Evolutionary conservation across 768 basidiomycete genomes (phyloP), one percentile per base, ranked within the genome.

Genomic region (Leccinum variicolor): DNA sequence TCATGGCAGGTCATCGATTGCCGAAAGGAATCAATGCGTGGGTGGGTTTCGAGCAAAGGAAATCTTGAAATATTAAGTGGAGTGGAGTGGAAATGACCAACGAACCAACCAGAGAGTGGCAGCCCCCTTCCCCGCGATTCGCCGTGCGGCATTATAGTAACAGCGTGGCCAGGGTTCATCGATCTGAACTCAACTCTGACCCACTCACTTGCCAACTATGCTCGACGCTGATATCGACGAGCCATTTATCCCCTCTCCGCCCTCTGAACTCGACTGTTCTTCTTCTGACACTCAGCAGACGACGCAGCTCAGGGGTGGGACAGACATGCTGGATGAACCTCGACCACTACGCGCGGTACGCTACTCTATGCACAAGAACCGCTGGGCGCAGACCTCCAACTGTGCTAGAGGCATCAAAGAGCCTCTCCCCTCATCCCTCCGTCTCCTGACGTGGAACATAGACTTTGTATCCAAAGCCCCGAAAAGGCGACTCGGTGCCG

Each of bases 391-490:
- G 57, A 72, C 71, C 13, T 69, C 71, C 43, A 67, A 74, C 52
- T 74, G 73, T 54, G 72, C 73, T n/a, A 64, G 66, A 56, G 70
- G 70, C 39, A 62, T 72, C 61, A 66, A 66, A 43, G 73, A 74
- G 8, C 66, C 69, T 8, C 68, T 75, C 50, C 80, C 81, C n/a
- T 64, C 76, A 28, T 73, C 73, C 34, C 64, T 90, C 50, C 76
- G 76, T 55, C 68, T 92, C 50, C 69, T 91, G 59, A 84, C 87
- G 28, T 92, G 89, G 89, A 91, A 92, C 69, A 63, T 91, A 54
- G 81, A 87, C 65, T 84, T 80, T 66, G 61, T 66, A 41, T 71
- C 72, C 15, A 61, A 67, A 0, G 62, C 74, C 41, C 66, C 64
- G 10, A 73, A 72, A 45, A 74, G 74, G 55, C 82, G 89, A 7